These are phyloP conservation scores for Neoboletus brunneissimus DNA, from an alignment of 768 basidiomycete genomes.

Conservation along the genomic window DNA sequence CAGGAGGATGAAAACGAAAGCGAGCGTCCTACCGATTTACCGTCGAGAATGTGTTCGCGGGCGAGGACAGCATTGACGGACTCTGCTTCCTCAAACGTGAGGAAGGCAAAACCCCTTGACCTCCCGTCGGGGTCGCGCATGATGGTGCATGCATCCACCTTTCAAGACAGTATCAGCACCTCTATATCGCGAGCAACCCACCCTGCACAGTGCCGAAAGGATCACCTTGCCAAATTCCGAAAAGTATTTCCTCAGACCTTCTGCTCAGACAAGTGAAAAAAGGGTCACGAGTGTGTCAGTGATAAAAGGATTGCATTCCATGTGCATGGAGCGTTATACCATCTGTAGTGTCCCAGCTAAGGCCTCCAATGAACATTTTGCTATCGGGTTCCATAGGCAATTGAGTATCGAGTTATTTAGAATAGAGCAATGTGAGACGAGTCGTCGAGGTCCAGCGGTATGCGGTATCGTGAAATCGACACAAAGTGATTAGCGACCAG, in stretches of 20 bases:
- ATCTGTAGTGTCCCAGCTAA: constrained; percentile 91
- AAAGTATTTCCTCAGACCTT: constrained; percentile 69
- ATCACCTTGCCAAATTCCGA: constrained; percentile 72
- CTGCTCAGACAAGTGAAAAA: constrained; percentile 37
- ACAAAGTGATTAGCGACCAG: constrained; percentile 35
- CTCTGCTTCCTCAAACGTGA: constrained; percentile 72
- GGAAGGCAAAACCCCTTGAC: constrained; percentile 81
- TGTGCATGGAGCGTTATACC: constrained; percentile 48
- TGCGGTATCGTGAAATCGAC: constrained; percentile 35
- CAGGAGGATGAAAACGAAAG: neutral
- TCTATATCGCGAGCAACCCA: neutral
- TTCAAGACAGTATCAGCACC: constrained; percentile 22
- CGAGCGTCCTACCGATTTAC: constrained; percentile 59
- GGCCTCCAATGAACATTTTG: constrained; percentile 89
- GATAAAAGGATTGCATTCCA: constrained; percentile 21
- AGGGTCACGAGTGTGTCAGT: constrained; percentile 26
- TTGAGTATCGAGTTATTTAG: constrained; percentile 29
- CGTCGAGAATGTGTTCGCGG: constrained; percentile 69
- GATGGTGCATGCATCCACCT: constrained; percentile 79
- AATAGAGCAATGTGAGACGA: constrained; percentile 27
- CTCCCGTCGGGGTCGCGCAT: constrained; percentile 78
- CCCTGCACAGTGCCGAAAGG: constrained; percentile 8
- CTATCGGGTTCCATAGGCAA: constrained; percentile 45
- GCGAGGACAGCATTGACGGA: constrained; percentile 64
- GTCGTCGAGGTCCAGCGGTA: constrained; percentile 35